Evolutionary conservation across 2,329 filamentous ascomycete genomes (phyloP).

Genomic region (Cordyceps pruinosa): DNA sequence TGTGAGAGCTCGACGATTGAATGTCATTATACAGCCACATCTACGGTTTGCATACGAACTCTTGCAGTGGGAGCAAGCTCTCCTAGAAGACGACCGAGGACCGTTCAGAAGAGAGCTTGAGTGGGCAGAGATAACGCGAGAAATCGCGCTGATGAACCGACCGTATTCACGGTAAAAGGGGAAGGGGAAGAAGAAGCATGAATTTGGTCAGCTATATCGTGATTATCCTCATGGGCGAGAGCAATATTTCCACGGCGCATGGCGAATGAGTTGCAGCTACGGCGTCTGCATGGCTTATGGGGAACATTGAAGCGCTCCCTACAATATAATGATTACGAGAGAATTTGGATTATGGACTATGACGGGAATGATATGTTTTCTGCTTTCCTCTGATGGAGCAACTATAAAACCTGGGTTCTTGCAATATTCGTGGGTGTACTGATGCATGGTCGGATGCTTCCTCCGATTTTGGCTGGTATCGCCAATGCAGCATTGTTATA

Average conservation of each 20-base stretch:
- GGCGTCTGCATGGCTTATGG: not conserved
- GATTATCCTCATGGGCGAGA: not conserved
- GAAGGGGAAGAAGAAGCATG: not conserved
- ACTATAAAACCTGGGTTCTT: not conserved
- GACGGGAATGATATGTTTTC: not conserved
- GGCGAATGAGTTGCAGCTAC: not conserved
- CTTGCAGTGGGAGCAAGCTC: conserved; percentile 86
- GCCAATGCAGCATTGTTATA: not conserved
- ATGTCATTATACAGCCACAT: conserved; percentile 97
- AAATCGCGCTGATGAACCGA: conserved; percentile 93
- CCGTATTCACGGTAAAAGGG: conserved; percentile 67
- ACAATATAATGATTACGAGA: not conserved
- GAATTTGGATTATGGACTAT: not conserved
- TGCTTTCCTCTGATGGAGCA: not conserved
- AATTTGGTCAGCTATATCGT: not conserved
- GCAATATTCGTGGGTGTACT: not conserved
- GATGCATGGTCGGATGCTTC: not conserved
- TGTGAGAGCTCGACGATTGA: conserved; percentile 82
- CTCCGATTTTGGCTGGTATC: not conserved
- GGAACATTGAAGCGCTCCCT: not conserved
- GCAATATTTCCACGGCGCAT: not conserved
- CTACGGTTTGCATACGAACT: conserved; percentile 92
- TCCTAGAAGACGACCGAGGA: conserved; percentile 44
- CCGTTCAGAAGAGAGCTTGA: conserved; percentile 70
- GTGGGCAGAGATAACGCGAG: conserved; percentile 80